A percentile compares a stretch with the other conserved stretches of the same genome.
Evolutionary conservation across 768 basidiomycete genomes (phyloP).

Genomic region (Porphyrellus cyaneotinctus): DNA sequence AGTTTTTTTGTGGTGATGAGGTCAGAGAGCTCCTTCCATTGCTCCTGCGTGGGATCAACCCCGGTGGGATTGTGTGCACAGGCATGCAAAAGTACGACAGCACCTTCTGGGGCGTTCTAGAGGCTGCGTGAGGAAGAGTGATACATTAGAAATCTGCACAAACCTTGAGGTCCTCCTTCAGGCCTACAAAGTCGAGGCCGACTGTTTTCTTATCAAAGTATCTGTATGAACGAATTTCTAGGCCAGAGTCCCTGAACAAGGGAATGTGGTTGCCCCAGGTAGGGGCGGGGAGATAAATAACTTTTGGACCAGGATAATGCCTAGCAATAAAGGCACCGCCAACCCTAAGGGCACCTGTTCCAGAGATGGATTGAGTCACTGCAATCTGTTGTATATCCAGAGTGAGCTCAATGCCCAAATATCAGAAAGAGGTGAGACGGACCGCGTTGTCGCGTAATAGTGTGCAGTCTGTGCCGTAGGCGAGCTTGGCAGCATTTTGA

Average conservation of each 20-base stretch:
- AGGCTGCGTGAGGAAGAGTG: slow-evolving; percentile 8
- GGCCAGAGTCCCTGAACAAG: slow-evolving; percentile 89
- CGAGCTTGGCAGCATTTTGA: slow-evolving; percentile 81
- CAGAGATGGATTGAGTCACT: slow-evolving; percentile 92
- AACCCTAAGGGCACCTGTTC: slow-evolving; percentile 95
- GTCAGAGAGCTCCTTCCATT: slow-evolving; percentile 90
- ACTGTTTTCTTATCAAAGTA: slow-evolving; percentile 94
- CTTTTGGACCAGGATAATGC: slow-evolving; percentile 82
- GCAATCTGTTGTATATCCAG: slow-evolving; percentile 52
- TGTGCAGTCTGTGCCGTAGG: slow-evolving; percentile 78
- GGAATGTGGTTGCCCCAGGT: slow-evolving; percentile 98
- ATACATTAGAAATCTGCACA: slow-evolving; percentile 19
- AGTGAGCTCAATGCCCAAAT: neutral
- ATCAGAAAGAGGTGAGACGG: slow-evolving; percentile 30
- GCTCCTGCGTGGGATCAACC: slow-evolving; percentile 87
- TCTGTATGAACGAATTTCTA: slow-evolving; percentile 88
- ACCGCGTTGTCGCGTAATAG: slow-evolving; percentile 72
- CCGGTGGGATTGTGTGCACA: slow-evolving; percentile 99
- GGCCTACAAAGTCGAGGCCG: slow-evolving; percentile 86
- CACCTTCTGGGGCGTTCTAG: slow-evolving; percentile 66
- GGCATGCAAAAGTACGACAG: slow-evolving; percentile 89
- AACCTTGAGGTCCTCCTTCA: slow-evolving; percentile 84
- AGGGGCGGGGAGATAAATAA: slow-evolving; percentile 87
- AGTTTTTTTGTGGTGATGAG: slow-evolving; percentile 83
- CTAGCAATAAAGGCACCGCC: slow-evolving; percentile 89